A percentile compares a stretch with the other conserved stretches of the same genome.
Evolutionary conservation across 495 filamentous ascomycete genomes (phyloP).

Genomic region (Glutinoglossum americanum): DNA sequence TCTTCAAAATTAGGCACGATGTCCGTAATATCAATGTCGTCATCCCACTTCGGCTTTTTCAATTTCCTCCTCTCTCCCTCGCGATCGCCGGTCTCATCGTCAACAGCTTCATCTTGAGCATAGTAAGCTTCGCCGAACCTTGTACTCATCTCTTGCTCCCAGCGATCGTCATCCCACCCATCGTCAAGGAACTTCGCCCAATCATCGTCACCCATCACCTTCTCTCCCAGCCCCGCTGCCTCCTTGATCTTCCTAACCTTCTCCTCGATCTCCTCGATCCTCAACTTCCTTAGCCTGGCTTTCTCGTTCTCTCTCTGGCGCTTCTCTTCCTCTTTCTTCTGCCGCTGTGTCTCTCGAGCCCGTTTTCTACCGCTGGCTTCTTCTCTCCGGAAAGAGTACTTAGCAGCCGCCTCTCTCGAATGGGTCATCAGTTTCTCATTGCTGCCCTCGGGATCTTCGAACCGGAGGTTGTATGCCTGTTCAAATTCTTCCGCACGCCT

Average conservation of each 20-base stretch:
- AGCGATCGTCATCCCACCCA: slow-evolving; percentile 64
- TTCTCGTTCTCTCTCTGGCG: slow-evolving; percentile 56
- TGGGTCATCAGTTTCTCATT: slow-evolving; percentile 75
- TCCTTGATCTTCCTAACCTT: slow-evolving; percentile 68
- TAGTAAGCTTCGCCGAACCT: slow-evolving; percentile 83
- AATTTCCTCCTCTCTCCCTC: slow-evolving; percentile 37
- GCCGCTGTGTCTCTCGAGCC: slow-evolving; percentile 50
- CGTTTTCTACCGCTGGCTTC: slow-evolving; percentile 55
- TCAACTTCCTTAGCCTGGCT: slow-evolving; percentile 62
- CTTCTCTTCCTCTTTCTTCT: slow-evolving; percentile 59
- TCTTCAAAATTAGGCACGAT: slow-evolving; percentile 67
- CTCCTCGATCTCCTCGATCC: slow-evolving; percentile 68
- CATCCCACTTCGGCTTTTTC: slow-evolving; percentile 90
- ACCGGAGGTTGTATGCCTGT: slow-evolving; percentile 87
- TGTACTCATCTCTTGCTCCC: slow-evolving; percentile 74
- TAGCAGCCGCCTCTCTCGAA: slow-evolving; percentile 59
- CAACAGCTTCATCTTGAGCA: slow-evolving; percentile 29
- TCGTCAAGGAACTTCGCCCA: slow-evolving; percentile 68
- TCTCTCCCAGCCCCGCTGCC: slow-evolving; percentile 54
- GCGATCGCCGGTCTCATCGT: slow-evolving; percentile 15
- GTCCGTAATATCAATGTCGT: slow-evolving; percentile 92
- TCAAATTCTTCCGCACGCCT: slow-evolving; percentile 69
- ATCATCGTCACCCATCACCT: slow-evolving; percentile 48
- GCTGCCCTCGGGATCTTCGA: slow-evolving; percentile 68
- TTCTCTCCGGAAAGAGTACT: slow-evolving; percentile 64